Base-by-base conservation (phyloP, 345 rosid species). In the Cardamine chenopodiifolia region DNA sequence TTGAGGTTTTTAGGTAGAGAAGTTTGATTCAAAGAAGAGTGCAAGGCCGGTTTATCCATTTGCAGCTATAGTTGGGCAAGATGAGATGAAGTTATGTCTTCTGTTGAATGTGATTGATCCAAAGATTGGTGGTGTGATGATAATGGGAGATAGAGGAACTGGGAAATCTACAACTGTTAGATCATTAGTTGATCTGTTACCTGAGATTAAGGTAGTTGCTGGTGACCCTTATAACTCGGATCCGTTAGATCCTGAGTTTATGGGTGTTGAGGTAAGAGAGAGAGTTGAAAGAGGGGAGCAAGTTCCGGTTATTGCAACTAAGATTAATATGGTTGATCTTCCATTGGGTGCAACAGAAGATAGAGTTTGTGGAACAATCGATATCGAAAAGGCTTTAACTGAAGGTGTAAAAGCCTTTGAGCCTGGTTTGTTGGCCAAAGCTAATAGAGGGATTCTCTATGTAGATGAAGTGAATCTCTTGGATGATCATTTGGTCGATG, bases 261-360 rank as follows among this genome's bases (percentile, higher is more conserved):
- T 91, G 99, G 99, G 97, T 1, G 54, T 88, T 67, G 99, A 92
- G 77, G 97, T 92, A 4, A 83, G 94, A 50, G 97, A 92, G 62
- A 81, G 66, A 44, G 68, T 90, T 7, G 28, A 76, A 50, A 85
- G 72, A 67, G 97, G 97, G 25, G 85, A 90, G 61, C 29, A 84
- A 50, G 83, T 90, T 48, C 45, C 82, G 0, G 65, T 90, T 28
- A 15, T 72, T 42, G 80, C 82, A 8, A 85, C 89, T 9, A 90
- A 88, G 65, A 92, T 95, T 82, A 95, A 87, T 61, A 90, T 95
- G 98, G 97, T 94, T 77, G 98, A 94, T 82, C 86, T 94, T 83
- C 98, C 98, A 0, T 77, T 94, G 68, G 98, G 98, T 62, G 98
- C 98, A 22, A 94, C 98, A 0, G 97, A 94, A 76, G 98, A 94